Evolutionary conservation across 768 basidiomycete species (phyloP).

Genomic region (Suillus ampliporus): DNA sequence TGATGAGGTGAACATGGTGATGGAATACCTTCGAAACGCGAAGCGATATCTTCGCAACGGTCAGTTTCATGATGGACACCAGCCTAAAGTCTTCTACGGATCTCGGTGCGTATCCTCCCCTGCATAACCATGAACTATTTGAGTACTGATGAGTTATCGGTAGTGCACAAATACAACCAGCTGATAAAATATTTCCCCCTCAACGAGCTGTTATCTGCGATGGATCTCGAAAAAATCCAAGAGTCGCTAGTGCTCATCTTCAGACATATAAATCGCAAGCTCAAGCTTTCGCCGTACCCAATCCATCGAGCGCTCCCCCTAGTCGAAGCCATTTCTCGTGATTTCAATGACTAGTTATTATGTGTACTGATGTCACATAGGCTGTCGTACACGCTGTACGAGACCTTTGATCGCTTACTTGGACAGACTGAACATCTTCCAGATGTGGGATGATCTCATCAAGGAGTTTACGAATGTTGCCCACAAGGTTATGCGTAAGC

Average conservation of each 20-base stretch:
- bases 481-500: constrained; percentile 89
- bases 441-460: constrained; percentile 87
- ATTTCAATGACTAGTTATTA: constrained; percentile 95
- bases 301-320: constrained; percentile 95
- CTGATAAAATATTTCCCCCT: constrained; percentile 99
- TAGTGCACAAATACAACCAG: constrained; percentile 97
- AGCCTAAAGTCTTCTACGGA: constrained; percentile 95
- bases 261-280: constrained; percentile 92
- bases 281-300: constrained; percentile 95
- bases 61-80: constrained; percentile 97
- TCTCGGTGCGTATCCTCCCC: constrained; percentile 55
- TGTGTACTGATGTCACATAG: constrained; percentile 91
- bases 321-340: constrained; percentile 96
- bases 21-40: constrained; percentile 93
- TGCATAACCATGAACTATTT: background rate
- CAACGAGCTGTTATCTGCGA: constrained; percentile 94
- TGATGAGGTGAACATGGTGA: constrained; percentile 91
- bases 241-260: constrained; percentile 89
- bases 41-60: constrained; percentile 97
- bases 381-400: constrained; percentile 91
- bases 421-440: constrained; percentile 76
- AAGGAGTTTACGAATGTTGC: constrained; percentile 94
- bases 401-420: constrained; percentile 89
- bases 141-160: background rate
- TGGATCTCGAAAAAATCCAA: constrained; percentile 94